phyloP scores from a whole-genome alignment of 441 rosid species.

The Manihot esculenta region DNA sequence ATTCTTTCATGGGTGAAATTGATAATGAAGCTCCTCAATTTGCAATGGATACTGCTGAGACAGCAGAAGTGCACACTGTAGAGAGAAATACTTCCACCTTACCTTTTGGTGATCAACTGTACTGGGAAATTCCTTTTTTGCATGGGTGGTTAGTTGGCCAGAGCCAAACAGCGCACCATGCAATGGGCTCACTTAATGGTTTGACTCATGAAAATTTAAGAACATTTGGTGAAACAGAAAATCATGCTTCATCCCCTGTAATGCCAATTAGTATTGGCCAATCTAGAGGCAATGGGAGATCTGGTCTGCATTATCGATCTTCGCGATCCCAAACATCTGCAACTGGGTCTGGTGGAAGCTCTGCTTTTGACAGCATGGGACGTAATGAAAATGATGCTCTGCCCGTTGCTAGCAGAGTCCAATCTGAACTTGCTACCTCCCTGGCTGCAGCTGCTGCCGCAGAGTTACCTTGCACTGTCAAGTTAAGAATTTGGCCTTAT shows the following conservation, averaged over 20 bases:
- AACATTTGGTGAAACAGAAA: not conserved
- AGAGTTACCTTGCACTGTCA: conserved; percentile 83
- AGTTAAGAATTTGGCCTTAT: conserved; percentile 70
- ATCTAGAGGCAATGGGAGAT: conserved; percentile 54
- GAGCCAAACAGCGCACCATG: conserved; percentile 51
- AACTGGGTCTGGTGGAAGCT: conserved; percentile 48
- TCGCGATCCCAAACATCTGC: conserved; percentile 49
- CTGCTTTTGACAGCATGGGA: conserved; percentile 23
- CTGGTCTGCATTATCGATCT: conserved; percentile 42
- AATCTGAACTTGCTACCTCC: conserved; percentile 67
- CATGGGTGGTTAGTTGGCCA: conserved; percentile 83
- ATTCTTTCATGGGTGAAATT: conserved; percentile 38
- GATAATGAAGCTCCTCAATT: conserved; percentile 40
- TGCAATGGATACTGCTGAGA: conserved; percentile 48
- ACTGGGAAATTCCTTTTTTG: conserved; percentile 80
- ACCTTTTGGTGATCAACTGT: conserved; percentile 52
- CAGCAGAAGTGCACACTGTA: conserved; percentile 53
- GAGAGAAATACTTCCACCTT: conserved; percentile 54
- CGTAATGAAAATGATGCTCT: conserved; percentile 43
- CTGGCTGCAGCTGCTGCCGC: conserved; percentile 61
- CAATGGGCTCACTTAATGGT: conserved; percentile 41
- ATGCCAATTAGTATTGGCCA: conserved; percentile 42
- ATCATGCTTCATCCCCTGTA: not conserved
- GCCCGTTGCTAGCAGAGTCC: conserved; percentile 52
- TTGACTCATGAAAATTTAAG: conserved; percentile 42